phyloP scores from a whole-genome alignment of 208 protist species.

The Leishmania guyanensis region DNA sequence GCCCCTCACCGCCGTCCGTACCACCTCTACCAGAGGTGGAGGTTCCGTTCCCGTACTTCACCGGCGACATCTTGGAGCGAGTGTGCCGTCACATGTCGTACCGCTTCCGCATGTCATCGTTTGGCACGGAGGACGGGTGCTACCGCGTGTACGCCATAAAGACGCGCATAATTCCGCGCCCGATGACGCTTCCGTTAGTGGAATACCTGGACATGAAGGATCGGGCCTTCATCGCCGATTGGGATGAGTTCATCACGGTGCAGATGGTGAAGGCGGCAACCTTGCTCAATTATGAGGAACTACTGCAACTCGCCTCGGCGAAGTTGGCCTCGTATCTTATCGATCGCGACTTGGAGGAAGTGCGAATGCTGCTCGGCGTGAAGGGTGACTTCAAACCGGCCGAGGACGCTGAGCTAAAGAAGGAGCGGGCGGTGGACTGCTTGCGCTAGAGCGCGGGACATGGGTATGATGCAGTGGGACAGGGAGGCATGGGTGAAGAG shows the following conservation, averaged over 20 bases:
- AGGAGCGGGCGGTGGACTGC: conserved; percentile 63
- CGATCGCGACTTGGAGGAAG: conserved; percentile 87
- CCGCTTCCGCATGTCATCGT: conserved; percentile 51
- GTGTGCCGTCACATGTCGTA: conserved; percentile 86
- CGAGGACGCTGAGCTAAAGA: conserved; percentile 84
- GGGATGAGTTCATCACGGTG: conserved; percentile 76
- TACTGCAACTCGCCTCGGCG: conserved; percentile 86
- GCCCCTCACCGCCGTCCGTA: neutral
- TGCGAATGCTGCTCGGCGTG: conserved; percentile 86
- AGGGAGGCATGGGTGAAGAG: too few species aligned
- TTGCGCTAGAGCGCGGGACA: conserved; percentile 5
- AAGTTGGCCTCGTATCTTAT: conserved; percentile 81
- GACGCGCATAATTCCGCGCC: conserved; percentile 68
- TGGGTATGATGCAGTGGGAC: neutral
- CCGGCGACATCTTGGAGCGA: conserved; percentile 56
- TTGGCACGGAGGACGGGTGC: conserved; percentile 40
- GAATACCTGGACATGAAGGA: conserved; percentile 81
- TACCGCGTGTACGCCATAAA: conserved; percentile 45
- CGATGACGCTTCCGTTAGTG: conserved; percentile 70
- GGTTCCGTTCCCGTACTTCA: conserved; percentile 77
- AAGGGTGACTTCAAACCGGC: conserved; percentile 85
- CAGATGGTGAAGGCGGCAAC: conserved; percentile 88
- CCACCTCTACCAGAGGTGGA: conserved; percentile 38
- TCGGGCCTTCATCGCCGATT: conserved; percentile 62
- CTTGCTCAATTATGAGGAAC: conserved; percentile 84